These are phyloP conservation scores for Primulina huaijiensis DNA, from an alignment of 257 asterid genomes.

Conservation along the genomic window DNA sequence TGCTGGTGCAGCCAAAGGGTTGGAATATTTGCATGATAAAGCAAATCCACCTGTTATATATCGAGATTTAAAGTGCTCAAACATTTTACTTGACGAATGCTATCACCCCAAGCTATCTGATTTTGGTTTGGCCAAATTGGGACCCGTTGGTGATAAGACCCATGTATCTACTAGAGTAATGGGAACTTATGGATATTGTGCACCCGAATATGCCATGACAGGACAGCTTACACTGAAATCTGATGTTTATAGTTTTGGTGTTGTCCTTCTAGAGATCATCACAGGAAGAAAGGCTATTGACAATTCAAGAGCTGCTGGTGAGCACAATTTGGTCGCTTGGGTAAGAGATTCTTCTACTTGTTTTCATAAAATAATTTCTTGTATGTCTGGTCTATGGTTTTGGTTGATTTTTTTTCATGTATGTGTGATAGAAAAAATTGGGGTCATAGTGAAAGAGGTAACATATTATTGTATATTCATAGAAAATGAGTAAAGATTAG, in stretches of 20 bases:
- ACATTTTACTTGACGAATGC: not conserved
- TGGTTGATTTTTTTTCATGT: too few relatives aligned
- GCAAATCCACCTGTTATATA: constrained; percentile 1
- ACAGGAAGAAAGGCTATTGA: constrained; percentile 1
- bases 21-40: not conserved
- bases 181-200: not conserved
- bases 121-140: constrained; percentile 2
- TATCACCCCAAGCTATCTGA: constrained; percentile 1
- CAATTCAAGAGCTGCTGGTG: constrained; percentile 1
- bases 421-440: too few relatives aligned
- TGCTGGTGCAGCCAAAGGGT: not conserved
- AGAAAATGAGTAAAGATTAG: not conserved
- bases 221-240: constrained; percentile 1
- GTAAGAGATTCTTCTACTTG: not conserved
- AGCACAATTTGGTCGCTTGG: not conserved
- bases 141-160: not conserved
- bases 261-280: not conserved
- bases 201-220: not conserved
- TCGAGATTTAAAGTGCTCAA: constrained; percentile 1
- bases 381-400: not conserved
- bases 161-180: not conserved
- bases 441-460: not conserved
- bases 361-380: not conserved
- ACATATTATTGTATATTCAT: not conserved
- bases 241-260: not conserved